Base-by-base conservation (phyloP, 1,139 yeast genomes). In the Kurtzmaniella quercitrusa region DNA sequence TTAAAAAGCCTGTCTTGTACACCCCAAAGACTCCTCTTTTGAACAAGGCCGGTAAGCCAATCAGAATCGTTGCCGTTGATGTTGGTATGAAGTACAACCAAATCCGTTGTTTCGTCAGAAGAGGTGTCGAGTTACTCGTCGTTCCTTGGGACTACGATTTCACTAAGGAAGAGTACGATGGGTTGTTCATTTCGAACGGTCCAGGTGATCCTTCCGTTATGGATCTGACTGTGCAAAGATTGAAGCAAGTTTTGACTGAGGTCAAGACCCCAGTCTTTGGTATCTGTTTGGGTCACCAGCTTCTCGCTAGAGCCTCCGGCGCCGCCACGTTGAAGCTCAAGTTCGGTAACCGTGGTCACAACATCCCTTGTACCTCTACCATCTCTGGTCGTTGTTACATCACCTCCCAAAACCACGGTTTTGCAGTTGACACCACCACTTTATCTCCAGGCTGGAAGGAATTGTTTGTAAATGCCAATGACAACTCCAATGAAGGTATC, bases 261-360 rank as follows among this genome's bases (percentile, higher is more conserved):
- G 81, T 79, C 41, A 83, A 81, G 63, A 79, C 89, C 38, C 95
- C 95, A 44, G 77, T 91, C 46, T 93, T 93, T 59, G 98, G 98
- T 81, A 94, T 94, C 63, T 94, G 99, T 81, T 77, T 93, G 58
- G 99, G 99, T 67, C 99, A 94, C 70, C 99, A 94, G 75, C 80
- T 94, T 62, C 72, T 94, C 63, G 96, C 98, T 40, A 80, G 95
- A 69, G 97, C 99, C 44, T 70, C 93, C 47, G 99, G 98, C 60
- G 98, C 98, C 46, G 74, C 85, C 17, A 93, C 99, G 46, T 58
- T 80, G 60, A 94, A 94, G 70, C 75, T 94, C 73, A 91, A 91
- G 73, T 94, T 89, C 60, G 99, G 99, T 84, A 94, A 94, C 78
- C 91, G 99, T 79, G 99, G 98, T 62, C 99, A 94, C 74, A 94